Conservation (phyloP, 257 asterid species). For the Galeopsis tetrahit region DNA sequence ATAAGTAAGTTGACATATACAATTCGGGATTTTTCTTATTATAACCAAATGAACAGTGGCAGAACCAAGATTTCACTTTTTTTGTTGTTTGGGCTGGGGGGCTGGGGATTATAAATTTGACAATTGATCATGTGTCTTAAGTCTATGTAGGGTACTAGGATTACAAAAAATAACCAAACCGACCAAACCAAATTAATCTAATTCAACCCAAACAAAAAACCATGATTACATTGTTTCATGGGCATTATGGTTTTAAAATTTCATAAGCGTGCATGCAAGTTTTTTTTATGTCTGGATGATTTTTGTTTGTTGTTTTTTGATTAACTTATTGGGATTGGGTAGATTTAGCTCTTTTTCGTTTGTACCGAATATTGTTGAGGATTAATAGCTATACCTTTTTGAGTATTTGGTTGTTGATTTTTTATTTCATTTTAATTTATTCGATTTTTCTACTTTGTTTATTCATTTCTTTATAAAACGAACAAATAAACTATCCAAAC, state of each 20-base stretch:
- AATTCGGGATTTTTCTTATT: background rate
- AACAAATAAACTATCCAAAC: background rate
- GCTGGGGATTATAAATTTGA: background rate
- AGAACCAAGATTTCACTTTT: background rate
- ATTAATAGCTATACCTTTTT: background rate
- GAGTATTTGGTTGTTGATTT: background rate
- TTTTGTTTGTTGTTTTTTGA: no score
- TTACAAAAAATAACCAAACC: no score
- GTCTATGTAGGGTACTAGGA: background rate
- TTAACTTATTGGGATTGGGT: no score
- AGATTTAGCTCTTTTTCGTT: background rate
- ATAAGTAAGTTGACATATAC: conserved; percentile 70
- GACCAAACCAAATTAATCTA: no score
- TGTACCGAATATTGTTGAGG: background rate
- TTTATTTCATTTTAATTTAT: background rate
- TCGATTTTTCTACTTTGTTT: background rate
- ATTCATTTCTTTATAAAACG: background rate
- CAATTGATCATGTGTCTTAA: background rate
- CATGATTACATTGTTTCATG: background rate
- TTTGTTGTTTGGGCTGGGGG: background rate
- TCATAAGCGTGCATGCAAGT: no score
- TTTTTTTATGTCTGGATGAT: background rate
- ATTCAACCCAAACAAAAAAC: no score
- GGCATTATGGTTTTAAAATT: background rate
- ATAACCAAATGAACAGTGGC: background rate